Evolutionary conservation across 139 green algal genomes (phyloP).

Genomic region (Parachlorella kessleri): DNA sequence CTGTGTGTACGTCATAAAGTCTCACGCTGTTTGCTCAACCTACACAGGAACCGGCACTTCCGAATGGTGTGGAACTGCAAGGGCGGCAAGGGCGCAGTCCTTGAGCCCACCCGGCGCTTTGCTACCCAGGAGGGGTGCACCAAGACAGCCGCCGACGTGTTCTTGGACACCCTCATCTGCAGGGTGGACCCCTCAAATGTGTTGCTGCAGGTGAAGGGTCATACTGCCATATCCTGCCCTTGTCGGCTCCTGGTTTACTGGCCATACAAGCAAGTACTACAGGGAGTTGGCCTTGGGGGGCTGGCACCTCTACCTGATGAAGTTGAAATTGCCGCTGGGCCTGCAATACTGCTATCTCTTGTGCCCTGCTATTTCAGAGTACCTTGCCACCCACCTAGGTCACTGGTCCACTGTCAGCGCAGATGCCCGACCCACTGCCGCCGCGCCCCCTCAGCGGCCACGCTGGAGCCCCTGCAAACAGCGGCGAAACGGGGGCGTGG

Average conservation of each 20-base stretch:
- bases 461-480: too few species aligned
- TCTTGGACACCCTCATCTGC: slow-evolving; percentile 65
- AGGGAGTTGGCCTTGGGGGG: too few species aligned
- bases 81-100: slow-evolving; percentile 64
- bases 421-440: neutral
- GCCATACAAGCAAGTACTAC: too few species aligned
- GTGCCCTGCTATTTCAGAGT: too few species aligned
- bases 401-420: neutral
- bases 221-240: too few species aligned
- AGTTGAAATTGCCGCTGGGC: too few species aligned
- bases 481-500: neutral
- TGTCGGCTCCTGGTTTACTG: too few species aligned
- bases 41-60: slow-evolving; percentile 75
- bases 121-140: slow-evolving; percentile 24
- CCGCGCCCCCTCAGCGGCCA: neutral
- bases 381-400: too few species aligned
- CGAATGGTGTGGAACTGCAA: slow-evolving; percentile 73
- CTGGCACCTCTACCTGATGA: too few species aligned
- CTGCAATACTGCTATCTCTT: too few species aligned
- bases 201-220: slow-evolving; percentile 56
- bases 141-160: slow-evolving; percentile 40
- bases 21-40: neutral
- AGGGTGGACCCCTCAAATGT: slow-evolving; percentile 52
- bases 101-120: slow-evolving; percentile 56
- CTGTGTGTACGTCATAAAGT: too few species aligned